Evolutionary conservation across 345 rosid species (phyloP).

Genomic region (Corymbia maculata): DNA sequence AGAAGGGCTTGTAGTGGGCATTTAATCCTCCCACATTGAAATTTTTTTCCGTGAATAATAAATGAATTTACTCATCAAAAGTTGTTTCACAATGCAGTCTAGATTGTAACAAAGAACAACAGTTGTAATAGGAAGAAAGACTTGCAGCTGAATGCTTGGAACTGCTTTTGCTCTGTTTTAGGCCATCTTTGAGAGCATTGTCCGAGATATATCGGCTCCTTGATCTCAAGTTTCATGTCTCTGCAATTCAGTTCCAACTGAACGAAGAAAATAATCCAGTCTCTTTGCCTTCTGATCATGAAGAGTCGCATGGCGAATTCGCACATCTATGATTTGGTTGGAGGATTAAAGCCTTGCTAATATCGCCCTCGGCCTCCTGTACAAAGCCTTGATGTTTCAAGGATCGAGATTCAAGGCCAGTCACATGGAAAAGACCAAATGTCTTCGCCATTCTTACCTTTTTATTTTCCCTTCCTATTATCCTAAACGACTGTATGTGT

Average conservation of each 20-base stretch:
- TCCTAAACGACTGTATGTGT: too few species aligned
- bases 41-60: too few species aligned
- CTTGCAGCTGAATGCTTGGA: neutral
- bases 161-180: neutral
- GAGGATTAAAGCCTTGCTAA: neutral
- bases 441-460: too few species aligned
- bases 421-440: too few species aligned
- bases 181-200: neutral
- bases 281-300: neutral
- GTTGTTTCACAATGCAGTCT: neutral
- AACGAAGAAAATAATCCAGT: too few species aligned
- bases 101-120: neutral
- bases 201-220: neutral
- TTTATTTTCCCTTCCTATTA: too few species aligned
- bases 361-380: too few species aligned
- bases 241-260: neutral
- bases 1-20: neutral
- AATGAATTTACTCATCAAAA: neutral
- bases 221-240: constrained; percentile 15
- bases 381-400: too few species aligned
- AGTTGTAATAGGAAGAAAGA: neutral
- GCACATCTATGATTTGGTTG: neutral
- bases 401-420: too few species aligned
- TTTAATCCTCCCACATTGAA: neutral
- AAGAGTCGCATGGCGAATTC: too few species aligned